Evolutionary conservation across 345 rosid genomes (phyloP).

Genomic region (Populus pruinosa): DNA sequence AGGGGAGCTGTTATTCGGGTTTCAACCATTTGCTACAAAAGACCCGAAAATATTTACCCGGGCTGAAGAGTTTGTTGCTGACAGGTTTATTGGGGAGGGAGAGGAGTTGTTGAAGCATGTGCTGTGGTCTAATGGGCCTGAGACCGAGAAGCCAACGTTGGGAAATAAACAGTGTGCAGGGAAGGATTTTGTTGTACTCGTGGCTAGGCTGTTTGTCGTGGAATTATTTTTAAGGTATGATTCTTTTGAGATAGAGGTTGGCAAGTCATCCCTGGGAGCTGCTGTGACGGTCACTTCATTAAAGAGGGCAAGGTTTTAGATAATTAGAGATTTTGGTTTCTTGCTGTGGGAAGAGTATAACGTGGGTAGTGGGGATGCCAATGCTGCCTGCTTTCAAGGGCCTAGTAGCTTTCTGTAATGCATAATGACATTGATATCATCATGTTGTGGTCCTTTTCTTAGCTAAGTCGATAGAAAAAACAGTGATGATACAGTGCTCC

Average conservation of each 20-base stretch:
- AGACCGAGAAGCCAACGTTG: constrained; percentile 58
- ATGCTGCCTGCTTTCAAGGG: neutral
- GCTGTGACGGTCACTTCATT: constrained; percentile 57
- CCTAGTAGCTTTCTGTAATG: too few relatives aligned
- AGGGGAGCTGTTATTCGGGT: constrained; percentile 84
- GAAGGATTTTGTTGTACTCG: constrained; percentile 76
- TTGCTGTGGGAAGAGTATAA: neutral
- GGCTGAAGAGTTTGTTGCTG: constrained; percentile 74
- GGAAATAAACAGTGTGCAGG: constrained; percentile 85
- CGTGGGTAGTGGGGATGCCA: neutral
- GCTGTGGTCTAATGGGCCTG: constrained; percentile 94
- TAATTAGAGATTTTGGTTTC: neutral
- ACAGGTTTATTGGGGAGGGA: constrained; percentile 72
- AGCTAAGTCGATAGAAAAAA: neutral
- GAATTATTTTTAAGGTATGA: constrained; percentile 83
- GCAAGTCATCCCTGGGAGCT: constrained; percentile 48
- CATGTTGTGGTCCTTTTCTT: neutral
- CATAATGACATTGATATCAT: neutral
- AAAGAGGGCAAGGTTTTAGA: constrained; percentile 53
- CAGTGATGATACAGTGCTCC: neutral
- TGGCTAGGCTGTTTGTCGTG: constrained; percentile 60
- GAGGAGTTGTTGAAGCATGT: constrained; percentile 61
- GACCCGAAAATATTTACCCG: constrained; percentile 72
- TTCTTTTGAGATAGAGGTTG: constrained; percentile 63
- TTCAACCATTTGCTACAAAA: constrained; percentile 75